phyloP scores from a whole-genome alignment of 257 asterid species.

The Henckelia pumila region DNA sequence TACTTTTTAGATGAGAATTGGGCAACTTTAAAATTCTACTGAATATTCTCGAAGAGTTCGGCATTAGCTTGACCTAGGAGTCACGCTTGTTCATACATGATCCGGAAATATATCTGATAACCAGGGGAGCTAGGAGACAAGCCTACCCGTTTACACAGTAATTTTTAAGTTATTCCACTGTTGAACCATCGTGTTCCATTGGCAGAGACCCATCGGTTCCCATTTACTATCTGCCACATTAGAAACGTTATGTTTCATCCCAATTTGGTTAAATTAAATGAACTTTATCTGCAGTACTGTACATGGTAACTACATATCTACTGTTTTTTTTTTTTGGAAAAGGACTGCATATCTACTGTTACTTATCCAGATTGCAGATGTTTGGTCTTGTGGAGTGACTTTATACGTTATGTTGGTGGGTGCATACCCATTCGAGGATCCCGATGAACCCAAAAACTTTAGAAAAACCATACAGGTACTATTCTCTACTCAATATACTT shows the following conservation, averaged over 20 bases:
- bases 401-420: conserved; percentile 97
- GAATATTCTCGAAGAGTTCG: too few relatives aligned
- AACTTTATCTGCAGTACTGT: neutral
- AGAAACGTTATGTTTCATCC: neutral
- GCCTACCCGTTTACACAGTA: neutral
- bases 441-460: conserved; percentile 92
- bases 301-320: conserved; percentile 6
- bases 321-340: too few relatives aligned
- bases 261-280: neutral
- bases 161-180: neutral
- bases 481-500: neutral
- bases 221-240: neutral
- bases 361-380: conserved; percentile 75
- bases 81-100: neutral
- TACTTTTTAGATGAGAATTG: neutral
- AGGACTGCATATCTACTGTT: conserved; percentile 15
- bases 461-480: conserved; percentile 90
- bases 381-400: conserved; percentile 99
- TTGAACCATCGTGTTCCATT: neutral
- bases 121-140: neutral
- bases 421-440: conserved; percentile 97
- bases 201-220: neutral
- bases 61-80: neutral
- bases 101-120: neutral
- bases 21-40: neutral